Percentiles rank a stretch among this genome's conserved stretches.
phyloP scores from a whole-genome alignment of 768 basidiomycete genomes.

The Gloeophyllum trabeum region DNA sequence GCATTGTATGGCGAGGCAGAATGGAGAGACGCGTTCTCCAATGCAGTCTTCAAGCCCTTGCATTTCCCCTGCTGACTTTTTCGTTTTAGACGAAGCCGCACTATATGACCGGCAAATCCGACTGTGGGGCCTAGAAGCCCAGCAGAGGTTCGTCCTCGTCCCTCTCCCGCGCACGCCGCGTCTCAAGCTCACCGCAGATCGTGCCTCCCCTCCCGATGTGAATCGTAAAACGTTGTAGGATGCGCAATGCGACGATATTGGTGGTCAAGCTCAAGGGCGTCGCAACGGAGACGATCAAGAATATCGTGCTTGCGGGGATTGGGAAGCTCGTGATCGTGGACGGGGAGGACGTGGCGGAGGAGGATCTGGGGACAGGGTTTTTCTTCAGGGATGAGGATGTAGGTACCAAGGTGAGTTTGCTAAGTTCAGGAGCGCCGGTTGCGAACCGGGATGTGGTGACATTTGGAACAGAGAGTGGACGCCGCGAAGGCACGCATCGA shows the following conservation, averaged over 20 bases:
- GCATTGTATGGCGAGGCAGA: background rate
- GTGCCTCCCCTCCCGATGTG: no score
- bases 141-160: slow-evolving; percentile 61
- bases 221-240: no score
- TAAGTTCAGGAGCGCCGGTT: no score
- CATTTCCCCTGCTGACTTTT: background rate
- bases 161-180: background rate
- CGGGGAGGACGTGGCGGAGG: slow-evolving; percentile 56
- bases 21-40: background rate
- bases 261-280: slow-evolving; percentile 70
- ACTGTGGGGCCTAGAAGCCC: slow-evolving; percentile 96
- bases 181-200: slow-evolving; percentile 2
- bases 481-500: slow-evolving; percentile 80
- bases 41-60: background rate
- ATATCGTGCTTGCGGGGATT: slow-evolving; percentile 94
- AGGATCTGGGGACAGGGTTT: slow-evolving; percentile 89
- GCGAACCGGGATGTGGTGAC: no score
- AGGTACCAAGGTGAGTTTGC: slow-evolving; percentile 63
- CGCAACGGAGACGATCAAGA: slow-evolving; percentile 93
- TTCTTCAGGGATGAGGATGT: slow-evolving; percentile 92
- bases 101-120: slow-evolving; percentile 96
- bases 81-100: slow-evolving; percentile 52
- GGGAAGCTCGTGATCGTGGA: slow-evolving; percentile 85
- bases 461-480: slow-evolving; percentile 59
- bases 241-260: slow-evolving; percentile 88